A percentile compares a stretch with the other conserved stretches of the same genome.
Evolutionary conservation across 2,329 filamentous ascomycete genomes (phyloP).

Genomic region (Paecilomyces dactylethromorphus): DNA sequence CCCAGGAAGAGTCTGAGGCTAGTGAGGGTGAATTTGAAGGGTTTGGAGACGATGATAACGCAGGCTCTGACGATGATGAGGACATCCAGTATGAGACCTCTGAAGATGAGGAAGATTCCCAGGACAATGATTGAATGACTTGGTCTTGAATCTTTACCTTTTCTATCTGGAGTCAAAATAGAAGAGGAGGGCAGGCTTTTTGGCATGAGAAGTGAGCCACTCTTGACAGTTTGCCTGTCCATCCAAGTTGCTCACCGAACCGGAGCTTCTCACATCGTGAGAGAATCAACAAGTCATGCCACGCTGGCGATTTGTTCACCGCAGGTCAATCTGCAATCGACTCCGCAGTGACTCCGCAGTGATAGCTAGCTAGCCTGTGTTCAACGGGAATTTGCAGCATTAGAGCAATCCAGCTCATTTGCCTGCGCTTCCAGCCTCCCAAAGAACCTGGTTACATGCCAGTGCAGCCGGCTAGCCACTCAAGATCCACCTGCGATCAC

Average conservation of each 20-base stretch:
- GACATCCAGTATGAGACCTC: constrained; percentile 2
- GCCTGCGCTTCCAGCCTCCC: not conserved
- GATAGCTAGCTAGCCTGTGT: not conserved
- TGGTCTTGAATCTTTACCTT: not conserved
- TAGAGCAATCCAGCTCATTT: not conserved
- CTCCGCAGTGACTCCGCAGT: not conserved
- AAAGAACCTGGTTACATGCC: not conserved
- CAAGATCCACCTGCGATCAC: not conserved
- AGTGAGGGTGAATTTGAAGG: constrained; percentile 36
- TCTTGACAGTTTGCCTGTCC: not conserved
- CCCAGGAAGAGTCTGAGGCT: constrained; percentile 26
- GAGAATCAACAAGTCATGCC: not conserved
- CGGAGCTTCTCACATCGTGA: constrained; percentile 3
- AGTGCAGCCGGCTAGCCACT: not conserved
- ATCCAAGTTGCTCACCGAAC: not conserved
- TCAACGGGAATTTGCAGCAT: not conserved
- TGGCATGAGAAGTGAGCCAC: not conserved
- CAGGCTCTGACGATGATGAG: constrained; percentile 15
- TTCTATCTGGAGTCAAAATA: not conserved
- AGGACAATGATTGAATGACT: constrained; percentile 18
- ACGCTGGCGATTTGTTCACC: not conserved
- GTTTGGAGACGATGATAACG: constrained; percentile 37
- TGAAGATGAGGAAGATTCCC: constrained; percentile 1
- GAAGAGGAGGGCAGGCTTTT: not conserved
- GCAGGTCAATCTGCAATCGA: not conserved